Evolutionary conservation across 768 basidiomycete species (phyloP), one percentile per base, ranked within the genome.

Genomic region (Kwoniella bestiolae): DNA sequence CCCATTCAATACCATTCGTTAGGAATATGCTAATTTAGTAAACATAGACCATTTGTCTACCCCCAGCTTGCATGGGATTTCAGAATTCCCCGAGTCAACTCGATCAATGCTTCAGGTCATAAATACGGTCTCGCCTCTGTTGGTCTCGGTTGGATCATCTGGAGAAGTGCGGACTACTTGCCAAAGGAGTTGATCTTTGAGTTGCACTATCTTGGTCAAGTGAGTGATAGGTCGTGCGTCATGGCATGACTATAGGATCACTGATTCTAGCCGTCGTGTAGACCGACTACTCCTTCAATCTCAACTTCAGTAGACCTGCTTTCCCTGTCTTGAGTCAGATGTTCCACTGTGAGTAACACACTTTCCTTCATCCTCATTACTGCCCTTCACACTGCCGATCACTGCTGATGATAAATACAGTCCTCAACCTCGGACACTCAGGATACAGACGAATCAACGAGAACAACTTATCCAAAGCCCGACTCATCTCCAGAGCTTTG

Each of bases 151-250:
- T 88, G 86, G 86, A 84, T 88, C 46, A 79, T 89, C 67, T 89
- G 87, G 86, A 82, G 88, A 26, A 83, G 85, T 56, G 84, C 85
- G 71, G 76, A 84, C 56, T 83, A 80, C 74, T 83, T 89, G 29
- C 89, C 88, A 4, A 87, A 88, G 73, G 89, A 89, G 67, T 85
- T 89, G 67, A 87, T 89, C 69, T 89, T 89, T 63, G 88, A 85
- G 75, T 81, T 85, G 25, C 83, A 86, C 76, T 86, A 84, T 79
- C 67, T 78, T n/a, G 73, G 73, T 18, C 60, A 51, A 32, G 71
- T 77, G 47, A 58, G 75, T 60, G 5, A 9, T 41, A 16, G n/a
- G n/a, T n/a, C n/a, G n/a, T n/a, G 12, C 14, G 38, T 41, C 38
- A 14, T 41, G 12, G 38, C 38, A 11, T 16, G 38, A 41, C 4